Percentiles rank a stretch among this genome's conserved stretches.
phyloP scores from a whole-genome alignment of 1,284 basidiomycete genomes.

The Fomitiporia mediterranea region DNA sequence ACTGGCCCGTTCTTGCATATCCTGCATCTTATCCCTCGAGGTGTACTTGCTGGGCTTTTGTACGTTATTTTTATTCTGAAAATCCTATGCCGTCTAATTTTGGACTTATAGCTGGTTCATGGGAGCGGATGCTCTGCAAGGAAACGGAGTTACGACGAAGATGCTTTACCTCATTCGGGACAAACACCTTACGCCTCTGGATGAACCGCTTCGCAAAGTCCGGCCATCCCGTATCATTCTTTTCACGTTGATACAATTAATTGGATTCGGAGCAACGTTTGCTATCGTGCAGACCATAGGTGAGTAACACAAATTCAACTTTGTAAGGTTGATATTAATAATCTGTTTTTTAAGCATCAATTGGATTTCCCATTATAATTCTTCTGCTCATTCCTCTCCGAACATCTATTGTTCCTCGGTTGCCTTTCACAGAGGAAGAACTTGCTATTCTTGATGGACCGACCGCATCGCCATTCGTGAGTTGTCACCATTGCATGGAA shows the following conservation, averaged over 20 bases:
- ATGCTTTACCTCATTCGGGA: constrained; percentile 83
- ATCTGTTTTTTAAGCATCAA: constrained; percentile 54
- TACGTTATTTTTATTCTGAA: constrained; percentile 33
- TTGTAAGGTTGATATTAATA: background rate
- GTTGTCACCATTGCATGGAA: constrained; percentile 31
- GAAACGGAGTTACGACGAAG: constrained; percentile 83
- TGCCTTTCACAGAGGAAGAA: constrained; percentile 80
- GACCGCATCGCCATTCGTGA: constrained; percentile 77
- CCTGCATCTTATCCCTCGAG: constrained; percentile 71
- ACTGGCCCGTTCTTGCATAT: constrained; percentile 80
- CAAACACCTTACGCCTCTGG: constrained; percentile 50
- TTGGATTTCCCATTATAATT: constrained; percentile 91
- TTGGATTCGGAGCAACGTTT: constrained; percentile 87
- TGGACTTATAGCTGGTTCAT: constrained; percentile 72
- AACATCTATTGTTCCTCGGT: constrained; percentile 64
- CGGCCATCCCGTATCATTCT: constrained; percentile 73
- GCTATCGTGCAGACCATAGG: constrained; percentile 91
- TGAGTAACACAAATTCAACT: constrained; percentile 31
- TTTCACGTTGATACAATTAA: constrained; percentile 77
- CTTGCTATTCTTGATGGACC: constrained; percentile 84
- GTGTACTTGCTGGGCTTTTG: constrained; percentile 73
- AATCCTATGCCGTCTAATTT: constrained; percentile 65
- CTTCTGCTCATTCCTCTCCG: constrained; percentile 84
- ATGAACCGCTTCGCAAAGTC: constrained; percentile 72
- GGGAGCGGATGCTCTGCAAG: constrained; percentile 79